Base-by-base conservation (phyloP, 352 stramenopile genomes). In the Globisporangium barbulae region DNA sequence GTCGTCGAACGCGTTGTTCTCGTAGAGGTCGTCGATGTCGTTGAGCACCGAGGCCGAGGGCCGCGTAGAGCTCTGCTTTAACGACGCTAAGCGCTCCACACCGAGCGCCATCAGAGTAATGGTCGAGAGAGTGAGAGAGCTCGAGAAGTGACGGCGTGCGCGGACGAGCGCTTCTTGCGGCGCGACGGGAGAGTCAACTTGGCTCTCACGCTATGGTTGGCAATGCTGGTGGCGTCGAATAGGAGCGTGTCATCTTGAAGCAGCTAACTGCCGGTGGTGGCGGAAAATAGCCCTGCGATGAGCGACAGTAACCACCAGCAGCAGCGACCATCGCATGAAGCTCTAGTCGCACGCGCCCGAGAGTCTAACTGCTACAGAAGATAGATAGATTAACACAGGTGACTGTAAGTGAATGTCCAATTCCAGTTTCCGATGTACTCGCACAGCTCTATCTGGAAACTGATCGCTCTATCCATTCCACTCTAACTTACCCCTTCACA, bases 11-110 rank as follows among this genome's bases (percentile, higher is more conserved):
- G 79, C 74, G 52, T 90, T 90, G 71, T 80, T 89, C 56, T 92
- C 81, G 64, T 92, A 92, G 22, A 92, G 69, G 64, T 92, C 79
- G 58, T 92, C 83, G 35, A 90, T 83, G 47, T 79, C 75, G 56
- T 91, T 72, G 19, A 87, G 74, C 53, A 69, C 72, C 10, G 72
- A 78, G 5, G 55, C 53, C 0, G 72, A 68, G 10, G 67, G 64
- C 4, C 74, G 64, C 52, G 52, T 21, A 2, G 63, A n/a, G 17
- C 56, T 53, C 48, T 76, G 49, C 62, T 79, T 84, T n/a, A 28
- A 28, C 30, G 45, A 33, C 42, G 39, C 19, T 21, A 31, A 30
- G 42, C 28, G 63, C 58, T 57, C 56, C 1, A 44, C 35, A 42
- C 66, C 70, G 21, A 75, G 63, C 57, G 57, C 71, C 75, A 83